Base-by-base conservation (phyloP, 2,329 filamentous ascomycete genomes). In the Drechslerella dactyloides region DNA sequence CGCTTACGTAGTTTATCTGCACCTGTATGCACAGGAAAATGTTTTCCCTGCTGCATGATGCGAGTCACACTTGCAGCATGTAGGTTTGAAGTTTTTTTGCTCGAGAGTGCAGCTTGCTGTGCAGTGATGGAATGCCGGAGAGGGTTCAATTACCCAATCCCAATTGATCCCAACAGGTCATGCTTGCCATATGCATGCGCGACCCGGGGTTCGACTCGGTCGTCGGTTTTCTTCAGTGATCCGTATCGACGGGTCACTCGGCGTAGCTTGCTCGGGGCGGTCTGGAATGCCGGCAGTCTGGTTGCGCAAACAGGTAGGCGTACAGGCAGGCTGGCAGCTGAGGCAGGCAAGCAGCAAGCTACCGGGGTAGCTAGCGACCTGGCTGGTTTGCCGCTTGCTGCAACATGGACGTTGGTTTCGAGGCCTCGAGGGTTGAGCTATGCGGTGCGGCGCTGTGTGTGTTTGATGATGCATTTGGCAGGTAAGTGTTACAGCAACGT, bases 11-110 rank as follows among this genome's bases (percentile, higher is more conserved):
- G 35, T 46, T 44, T 42, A 13, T 52, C 19, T 17, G 46, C 21
- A 37, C 11, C 17, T 11, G 13, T 27, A 58, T 63, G 53, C 58
- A 70, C 6, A 70, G 65, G 58, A 40, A 61, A 63, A 60, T 33
- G 53, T 64, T 58, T 50, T 59, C 54, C 46, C 55, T 70, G 66
- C 66, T 64, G 66, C 66, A 70, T 64, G 15, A 13, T 51, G 66
- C 66, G 66, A 57, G 66, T 59, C 63, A 59, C 27, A 70, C 66
- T 70, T 60, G 66, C 66, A 42, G 11, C 37, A 42, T 42, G 37
- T 42, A 42, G 13, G 37, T 42, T 5, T 17, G 13, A n/a, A n/a
- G n/a, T n/a, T 42, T 13, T 17, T 42, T 17, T 42, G 8, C 27
- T 33, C 27, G 27, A 33, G 27, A 33, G 27, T 33, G 27, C 27